Percentiles rank a stretch among this genome's conserved stretches.
Conservation (phyloP, 1,284 basidiomycete genomes). For the Waitea zeae region DNA sequence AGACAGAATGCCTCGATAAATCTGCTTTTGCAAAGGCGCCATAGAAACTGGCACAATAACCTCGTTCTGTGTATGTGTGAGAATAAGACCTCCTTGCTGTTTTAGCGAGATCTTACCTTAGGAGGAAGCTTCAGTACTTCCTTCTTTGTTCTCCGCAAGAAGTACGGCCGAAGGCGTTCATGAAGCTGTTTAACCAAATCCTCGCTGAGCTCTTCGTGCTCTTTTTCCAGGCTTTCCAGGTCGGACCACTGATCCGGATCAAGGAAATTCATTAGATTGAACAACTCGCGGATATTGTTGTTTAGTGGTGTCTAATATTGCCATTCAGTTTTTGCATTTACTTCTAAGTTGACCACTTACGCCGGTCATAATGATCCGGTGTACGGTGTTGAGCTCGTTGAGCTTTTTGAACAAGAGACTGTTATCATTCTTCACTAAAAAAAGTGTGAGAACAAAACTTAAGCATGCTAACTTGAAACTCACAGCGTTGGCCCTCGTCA, state of each 20-base stretch:
- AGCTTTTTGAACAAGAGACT: constrained; percentile 74
- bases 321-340: constrained; percentile 3
- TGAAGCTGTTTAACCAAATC: constrained; percentile 70
- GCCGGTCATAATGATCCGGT: constrained; percentile 87
- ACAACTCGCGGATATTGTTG: constrained; percentile 89
- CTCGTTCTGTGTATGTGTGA: constrained; percentile 38
- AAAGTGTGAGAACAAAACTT: no score
- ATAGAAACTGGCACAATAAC: constrained; percentile 88
- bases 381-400: constrained; percentile 61
- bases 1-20: constrained; percentile 75
- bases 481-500: constrained; percentile 86
- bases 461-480: constrained; percentile 19
- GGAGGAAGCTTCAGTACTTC: constrained; percentile 87
- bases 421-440: constrained; percentile 62
- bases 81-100: constrained; percentile 5
- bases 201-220: constrained; percentile 63
- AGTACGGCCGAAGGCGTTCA: constrained; percentile 69
- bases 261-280: constrained; percentile 91
- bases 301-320: constrained; percentile 72
- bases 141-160: constrained; percentile 83
- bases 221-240: constrained; percentile 50
- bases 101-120: constrained; percentile 38
- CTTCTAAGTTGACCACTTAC: constrained; percentile 17
- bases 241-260: constrained; percentile 64
- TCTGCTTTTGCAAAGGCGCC: constrained; percentile 74